Base-by-base conservation (phyloP, 1,284 basidiomycete species). In the Tranzscheliella williamsii region DNA sequence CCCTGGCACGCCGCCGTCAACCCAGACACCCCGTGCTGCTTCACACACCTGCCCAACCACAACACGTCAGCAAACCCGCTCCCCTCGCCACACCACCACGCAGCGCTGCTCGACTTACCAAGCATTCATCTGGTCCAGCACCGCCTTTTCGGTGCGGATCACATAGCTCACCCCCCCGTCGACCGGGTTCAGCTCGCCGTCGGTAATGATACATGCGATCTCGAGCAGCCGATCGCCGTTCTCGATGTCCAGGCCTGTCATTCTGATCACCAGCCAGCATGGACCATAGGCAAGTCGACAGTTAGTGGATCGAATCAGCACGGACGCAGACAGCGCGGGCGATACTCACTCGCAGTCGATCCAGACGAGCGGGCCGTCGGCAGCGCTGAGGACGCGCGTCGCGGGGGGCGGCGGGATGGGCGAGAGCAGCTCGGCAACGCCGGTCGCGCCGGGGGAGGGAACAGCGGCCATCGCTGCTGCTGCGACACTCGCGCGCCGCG, bases 331-430 rank as follows among this genome's bases (percentile, higher is more conserved):
- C n/a, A n/a, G n/a, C n/a, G n/a, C n/a, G n/a, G 31, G n/a, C 22
- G 13, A 37, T 16, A 60, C 69, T 50, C 41, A 73, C 67, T 91
- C 89, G 70, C 89, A 89, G 75, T 91, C 90, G 39, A 91, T 84
- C 89, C 89, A 91, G 2, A 91, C 87, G 38, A 91, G 78, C 8
- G 90, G 89, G 0, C 87, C 87, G 16, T 84, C 81, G 5, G 79
- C 68, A 34, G 42, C 34, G 11, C 27, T n/a, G 20, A 75, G 32
- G 17, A 38, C 42, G 3, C 40, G 38, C 18, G 41, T 42, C 5
- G 70, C 56, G 2, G 67, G 27, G 4, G 70, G 69, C 9, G 72
- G 72, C 2, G 72, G 72, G 9, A 73, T 64, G 0, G 55, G 37
- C 8, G 65, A 63, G 12, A n/a, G n/a, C n/a, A n/a, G n/a, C n/a